Conservation (phyloP, 345 rosid genomes). For the Populus simonii region DNA sequence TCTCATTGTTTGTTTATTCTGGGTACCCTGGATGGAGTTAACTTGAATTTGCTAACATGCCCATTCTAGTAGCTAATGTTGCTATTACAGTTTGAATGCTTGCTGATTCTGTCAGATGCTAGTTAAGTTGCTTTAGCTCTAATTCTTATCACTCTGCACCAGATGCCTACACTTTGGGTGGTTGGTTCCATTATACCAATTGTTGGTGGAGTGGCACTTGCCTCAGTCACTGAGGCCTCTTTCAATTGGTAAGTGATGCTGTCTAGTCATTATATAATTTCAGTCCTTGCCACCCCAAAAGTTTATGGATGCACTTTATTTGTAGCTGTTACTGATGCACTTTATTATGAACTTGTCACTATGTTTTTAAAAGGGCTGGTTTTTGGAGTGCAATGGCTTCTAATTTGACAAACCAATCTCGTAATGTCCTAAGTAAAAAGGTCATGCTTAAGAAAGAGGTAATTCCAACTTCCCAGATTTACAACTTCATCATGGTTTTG, state of each 20-base stretch:
- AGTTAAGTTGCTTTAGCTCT: not conserved
- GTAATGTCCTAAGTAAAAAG: constrained; percentile 55
- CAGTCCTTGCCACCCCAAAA: not conserved
- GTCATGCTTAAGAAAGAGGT: constrained; percentile 98
- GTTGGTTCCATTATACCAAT: constrained; percentile 82
- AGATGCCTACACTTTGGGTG: constrained; percentile 89
- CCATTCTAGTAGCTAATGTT: not conserved
- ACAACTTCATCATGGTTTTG: not conserved
- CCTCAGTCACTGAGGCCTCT: constrained; percentile 87
- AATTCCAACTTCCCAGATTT: constrained; percentile 14
- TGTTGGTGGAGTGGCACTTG: constrained; percentile 95
- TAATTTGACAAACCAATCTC: constrained; percentile 34
- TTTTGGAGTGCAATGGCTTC: constrained; percentile 42
- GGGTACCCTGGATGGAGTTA: not conserved
- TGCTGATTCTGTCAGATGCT: not conserved
- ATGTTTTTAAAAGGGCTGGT: constrained; percentile 28
- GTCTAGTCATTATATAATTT: not conserved
- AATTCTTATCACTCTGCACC: constrained; percentile 10
- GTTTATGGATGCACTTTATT: not conserved
- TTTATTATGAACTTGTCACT: not conserved
- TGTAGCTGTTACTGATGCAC: not conserved
- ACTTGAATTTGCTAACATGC: not conserved
- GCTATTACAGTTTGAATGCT: not conserved
- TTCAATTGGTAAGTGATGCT: constrained; percentile 69
- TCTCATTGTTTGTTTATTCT: not conserved